Percentiles rank a stretch among this genome's conserved stretches.
phyloP scores from a whole-genome alignment of 768 basidiomycete genomes.

The Chalciporus sphaerocephalus region DNA sequence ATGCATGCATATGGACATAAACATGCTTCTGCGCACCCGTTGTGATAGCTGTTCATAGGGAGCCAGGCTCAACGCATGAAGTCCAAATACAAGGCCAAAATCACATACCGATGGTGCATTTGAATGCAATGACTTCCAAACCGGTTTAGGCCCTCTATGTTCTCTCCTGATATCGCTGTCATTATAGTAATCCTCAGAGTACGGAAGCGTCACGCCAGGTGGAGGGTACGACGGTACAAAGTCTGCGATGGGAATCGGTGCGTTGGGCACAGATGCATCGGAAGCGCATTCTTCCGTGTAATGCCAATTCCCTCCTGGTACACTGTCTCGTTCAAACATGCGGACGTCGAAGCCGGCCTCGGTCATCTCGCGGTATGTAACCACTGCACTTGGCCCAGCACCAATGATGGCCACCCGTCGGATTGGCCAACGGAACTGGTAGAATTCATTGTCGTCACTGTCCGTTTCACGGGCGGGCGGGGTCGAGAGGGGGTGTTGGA shows the following conservation, averaged over 20 bases:
- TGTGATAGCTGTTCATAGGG: no score
- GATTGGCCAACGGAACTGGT: slow-evolving; percentile 13
- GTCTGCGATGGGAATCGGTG: slow-evolving; percentile 1
- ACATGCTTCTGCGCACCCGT: no score
- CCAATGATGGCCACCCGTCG: slow-evolving; percentile 14
- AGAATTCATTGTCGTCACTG: not conserved
- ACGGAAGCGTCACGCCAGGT: slow-evolving; percentile 2
- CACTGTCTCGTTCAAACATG: slow-evolving; percentile 14
- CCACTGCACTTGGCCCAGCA: slow-evolving; percentile 14
- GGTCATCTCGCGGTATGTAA: slow-evolving; percentile 12
- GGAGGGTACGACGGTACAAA: slow-evolving; percentile 13
- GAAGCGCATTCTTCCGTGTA: slow-evolving; percentile 14
- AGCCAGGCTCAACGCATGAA: no score
- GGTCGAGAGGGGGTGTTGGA: slow-evolving; percentile 2
- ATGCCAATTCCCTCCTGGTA: slow-evolving; percentile 14
- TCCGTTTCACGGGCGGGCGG: not conserved
- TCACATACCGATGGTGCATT: slow-evolving; percentile 12
- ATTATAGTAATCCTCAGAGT: slow-evolving; percentile 9
- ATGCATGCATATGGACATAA: no score
- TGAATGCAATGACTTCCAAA: slow-evolving; percentile 14
- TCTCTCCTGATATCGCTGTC: slow-evolving; percentile 4
- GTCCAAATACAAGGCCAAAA: no score
- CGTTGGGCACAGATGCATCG: slow-evolving; percentile 12
- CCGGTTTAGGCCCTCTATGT: slow-evolving; percentile 9
- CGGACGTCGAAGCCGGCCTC: slow-evolving; percentile 16